phyloP scores from a whole-genome alignment of 2,329 filamentous ascomycete species.

The Orbilia quercus region DNA sequence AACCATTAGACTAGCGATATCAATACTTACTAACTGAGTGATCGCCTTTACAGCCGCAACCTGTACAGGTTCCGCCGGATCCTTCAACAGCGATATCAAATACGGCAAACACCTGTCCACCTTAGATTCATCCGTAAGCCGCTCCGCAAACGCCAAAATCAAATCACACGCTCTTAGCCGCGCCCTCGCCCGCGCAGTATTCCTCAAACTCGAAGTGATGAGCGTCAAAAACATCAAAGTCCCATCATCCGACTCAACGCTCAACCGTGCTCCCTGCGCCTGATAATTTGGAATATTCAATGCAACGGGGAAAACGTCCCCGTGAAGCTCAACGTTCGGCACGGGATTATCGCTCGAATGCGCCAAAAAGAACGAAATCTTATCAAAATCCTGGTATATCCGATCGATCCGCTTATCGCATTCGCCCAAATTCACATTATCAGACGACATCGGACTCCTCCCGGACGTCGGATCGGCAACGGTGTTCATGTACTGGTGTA shows the following conservation, averaged over 20 bases:
- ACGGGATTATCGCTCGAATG: constrained; percentile 70
- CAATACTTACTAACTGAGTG: constrained; percentile 74
- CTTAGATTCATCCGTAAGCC: constrained; percentile 93
- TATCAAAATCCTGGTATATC: constrained; percentile 94
- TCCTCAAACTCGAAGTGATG: constrained; percentile 86
- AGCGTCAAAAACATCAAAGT: constrained; percentile 91
- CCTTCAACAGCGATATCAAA: constrained; percentile 81
- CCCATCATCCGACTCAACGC: constrained; percentile 77
- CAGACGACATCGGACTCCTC: constrained; percentile 72
- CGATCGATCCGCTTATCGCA: constrained; percentile 93
- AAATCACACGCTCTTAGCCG: constrained; percentile 90
- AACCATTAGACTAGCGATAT: constrained; percentile 19
- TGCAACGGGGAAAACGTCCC: constrained; percentile 75
- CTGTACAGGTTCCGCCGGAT: constrained; percentile 84
- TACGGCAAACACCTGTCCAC: constrained; percentile 93
- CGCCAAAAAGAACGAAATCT: constrained; percentile 93
- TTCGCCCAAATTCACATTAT: constrained; percentile 68
- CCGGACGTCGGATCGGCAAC: constrained; percentile 91
- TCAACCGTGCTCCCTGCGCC: constrained; percentile 73
- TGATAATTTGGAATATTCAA: constrained; percentile 88
- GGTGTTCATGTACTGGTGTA: constrained; percentile 97
- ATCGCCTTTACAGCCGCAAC: constrained; percentile 86
- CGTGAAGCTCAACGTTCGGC: constrained; percentile 60
- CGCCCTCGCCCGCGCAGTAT: constrained; percentile 87
- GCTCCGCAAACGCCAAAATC: constrained; percentile 88